phyloP scores from a whole-genome alignment of 1,139 yeast species.

The Zygoascus sp. region DNA sequence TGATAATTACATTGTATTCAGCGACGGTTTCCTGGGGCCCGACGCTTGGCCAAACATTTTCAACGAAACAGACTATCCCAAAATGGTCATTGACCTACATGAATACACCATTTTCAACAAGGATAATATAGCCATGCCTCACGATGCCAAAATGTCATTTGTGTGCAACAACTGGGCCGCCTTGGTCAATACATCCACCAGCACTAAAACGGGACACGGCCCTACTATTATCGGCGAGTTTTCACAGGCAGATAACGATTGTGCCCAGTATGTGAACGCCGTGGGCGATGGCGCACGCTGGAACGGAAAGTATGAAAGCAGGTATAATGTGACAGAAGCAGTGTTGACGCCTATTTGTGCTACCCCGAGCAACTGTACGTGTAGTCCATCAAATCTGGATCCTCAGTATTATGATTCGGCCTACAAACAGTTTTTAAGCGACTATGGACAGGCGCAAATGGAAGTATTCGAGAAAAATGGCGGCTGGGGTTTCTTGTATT shows the following conservation, averaged over 20 bases:
- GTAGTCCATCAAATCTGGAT: constrained; percentile 28
- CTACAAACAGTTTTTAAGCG: constrained; percentile 30
- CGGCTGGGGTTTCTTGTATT: constrained; percentile 36
- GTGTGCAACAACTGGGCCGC: constrained; percentile 45
- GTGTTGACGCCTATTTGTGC: constrained; percentile 30
- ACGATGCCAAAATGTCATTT: constrained; percentile 36
- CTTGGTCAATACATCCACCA: constrained; percentile 47
- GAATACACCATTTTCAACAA: constrained; percentile 60
- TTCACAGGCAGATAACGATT: constrained; percentile 91
- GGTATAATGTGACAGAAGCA: constrained; percentile 22
- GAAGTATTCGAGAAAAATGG: constrained; percentile 32
- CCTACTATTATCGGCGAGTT: constrained; percentile 75
- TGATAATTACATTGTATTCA: constrained; percentile 30
- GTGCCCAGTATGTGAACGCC: constrained; percentile 82
- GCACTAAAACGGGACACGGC: constrained; percentile 52
- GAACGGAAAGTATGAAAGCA: constrained; percentile 46
- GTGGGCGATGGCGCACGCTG: constrained; percentile 83
- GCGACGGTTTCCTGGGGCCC: constrained; percentile 36
- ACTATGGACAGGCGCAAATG: constrained; percentile 36
- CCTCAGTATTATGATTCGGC: constrained; percentile 28
- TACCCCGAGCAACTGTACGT: constrained; percentile 29
- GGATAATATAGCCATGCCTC: constrained; percentile 56
- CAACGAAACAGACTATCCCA: constrained; percentile 55
- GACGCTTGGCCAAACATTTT: constrained; percentile 33
- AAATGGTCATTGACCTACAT: constrained; percentile 56